Evolutionary conservation across 768 basidiomycete genomes (phyloP).

Genomic region (Boletellus emodensis): DNA sequence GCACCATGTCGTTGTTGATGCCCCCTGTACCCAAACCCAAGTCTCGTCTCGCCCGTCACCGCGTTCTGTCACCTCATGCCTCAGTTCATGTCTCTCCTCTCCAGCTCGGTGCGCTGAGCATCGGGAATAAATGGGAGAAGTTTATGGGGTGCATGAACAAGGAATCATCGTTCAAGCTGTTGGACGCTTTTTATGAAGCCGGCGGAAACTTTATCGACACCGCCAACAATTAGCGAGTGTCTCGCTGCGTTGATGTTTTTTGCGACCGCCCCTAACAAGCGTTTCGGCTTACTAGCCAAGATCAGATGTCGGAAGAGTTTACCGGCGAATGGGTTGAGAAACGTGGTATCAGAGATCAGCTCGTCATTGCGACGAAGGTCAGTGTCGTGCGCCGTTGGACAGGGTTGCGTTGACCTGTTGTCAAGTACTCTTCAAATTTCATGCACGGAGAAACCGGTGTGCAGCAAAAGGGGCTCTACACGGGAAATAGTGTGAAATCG

Average conservation of each 20-base stretch:
- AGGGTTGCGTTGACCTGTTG: neutral
- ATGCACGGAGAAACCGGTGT: conserved; percentile 13
- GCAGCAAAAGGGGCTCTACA: conserved; percentile 25
- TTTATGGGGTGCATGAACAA: conserved; percentile 40
- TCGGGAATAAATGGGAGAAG: conserved; percentile 38
- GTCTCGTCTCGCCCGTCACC: conserved; percentile 33
- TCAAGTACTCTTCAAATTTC: conserved; percentile 22
- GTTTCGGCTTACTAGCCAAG: conserved; percentile 35
- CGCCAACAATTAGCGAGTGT: conserved; percentile 40
- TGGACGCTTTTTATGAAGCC: conserved; percentile 41
- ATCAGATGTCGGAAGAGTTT: conserved; percentile 50
- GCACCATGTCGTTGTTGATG: conserved; percentile 3
- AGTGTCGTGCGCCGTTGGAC: neutral
- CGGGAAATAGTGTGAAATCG: conserved; percentile 36
- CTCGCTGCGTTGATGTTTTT: neutral
- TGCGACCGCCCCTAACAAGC: neutral
- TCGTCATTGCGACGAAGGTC: conserved; percentile 47
- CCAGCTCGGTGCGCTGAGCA: conserved; percentile 45
- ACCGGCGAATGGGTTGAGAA: conserved; percentile 49
- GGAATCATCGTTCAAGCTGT: conserved; percentile 40
- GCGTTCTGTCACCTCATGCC: conserved; percentile 37
- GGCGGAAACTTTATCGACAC: conserved; percentile 53
- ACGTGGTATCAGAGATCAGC: conserved; percentile 42
- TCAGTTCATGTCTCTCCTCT: conserved; percentile 47
- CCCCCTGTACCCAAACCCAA: conserved; percentile 26